Percentiles rank a stretch among this genome's conserved stretches.
These are phyloP conservation scores for Citrus reticulata DNA, from an alignment of 345 rosid species.

Conservation along the genomic window DNA sequence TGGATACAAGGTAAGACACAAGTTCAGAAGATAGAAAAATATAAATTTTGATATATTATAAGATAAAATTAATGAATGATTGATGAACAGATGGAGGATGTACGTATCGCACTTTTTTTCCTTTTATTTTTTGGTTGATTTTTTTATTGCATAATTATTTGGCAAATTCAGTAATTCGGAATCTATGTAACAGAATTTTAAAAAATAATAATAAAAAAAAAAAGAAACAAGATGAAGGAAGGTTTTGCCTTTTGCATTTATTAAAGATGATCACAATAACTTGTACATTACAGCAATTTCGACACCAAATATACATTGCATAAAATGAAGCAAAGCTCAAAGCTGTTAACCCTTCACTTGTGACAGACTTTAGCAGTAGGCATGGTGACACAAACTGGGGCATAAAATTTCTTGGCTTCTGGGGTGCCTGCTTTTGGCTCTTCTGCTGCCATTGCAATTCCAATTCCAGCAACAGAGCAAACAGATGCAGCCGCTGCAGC, in stretches of 20 bases:
- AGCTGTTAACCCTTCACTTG: conserved; percentile 18
- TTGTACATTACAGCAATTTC: neutral
- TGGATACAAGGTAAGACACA: too few species aligned
- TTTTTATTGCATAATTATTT: too few species aligned
- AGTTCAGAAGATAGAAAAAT: too few species aligned
- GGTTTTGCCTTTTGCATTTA: neutral
- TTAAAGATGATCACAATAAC: neutral
- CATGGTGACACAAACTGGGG: conserved; percentile 56
- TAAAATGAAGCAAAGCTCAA: neutral
- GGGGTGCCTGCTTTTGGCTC: conserved; percentile 39
- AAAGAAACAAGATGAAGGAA: neutral
- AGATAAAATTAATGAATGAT: neutral
- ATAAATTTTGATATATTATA: too few species aligned
- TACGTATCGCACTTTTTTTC: too few species aligned
- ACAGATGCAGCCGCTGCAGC: conserved; percentile 43
- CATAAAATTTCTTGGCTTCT: conserved; percentile 54
- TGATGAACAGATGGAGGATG: neutral
- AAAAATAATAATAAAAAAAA: neutral
- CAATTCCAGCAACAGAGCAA: conserved; percentile 33
- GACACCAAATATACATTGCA: neutral
- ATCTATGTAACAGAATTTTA: neutral
- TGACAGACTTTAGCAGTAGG: conserved; percentile 61
- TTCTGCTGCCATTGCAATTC: conserved; percentile 46
- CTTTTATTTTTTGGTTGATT: too few species aligned
- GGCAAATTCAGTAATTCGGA: too few species aligned